Base-by-base conservation (phyloP, 2,329 filamentous ascomycete genomes). In the Acrocalymma vagum region DNA sequence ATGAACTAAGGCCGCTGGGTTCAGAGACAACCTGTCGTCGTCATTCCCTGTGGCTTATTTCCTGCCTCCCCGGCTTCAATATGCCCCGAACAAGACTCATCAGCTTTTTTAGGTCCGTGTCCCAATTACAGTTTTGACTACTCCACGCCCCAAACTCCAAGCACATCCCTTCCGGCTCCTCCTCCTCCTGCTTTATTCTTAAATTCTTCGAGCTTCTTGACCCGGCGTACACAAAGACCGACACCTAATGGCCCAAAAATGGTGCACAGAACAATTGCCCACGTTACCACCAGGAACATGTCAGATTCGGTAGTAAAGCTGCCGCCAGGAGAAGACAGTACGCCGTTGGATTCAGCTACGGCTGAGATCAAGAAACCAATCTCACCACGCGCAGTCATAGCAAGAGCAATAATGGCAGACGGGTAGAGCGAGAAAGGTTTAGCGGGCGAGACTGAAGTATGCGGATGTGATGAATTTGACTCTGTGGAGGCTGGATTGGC, bases 381-480 rank as follows among this genome's bases (percentile, higher is more conserved):
- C 62, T 94, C 88, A 1, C 88, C 88, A n/a, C 88, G 77, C 0
- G 88, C 83, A 0, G 87, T 80, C 88, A 93, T 93, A 3, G 82
- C 82, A 13, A 79, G 73, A 0, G 84, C 84, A 0, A 92, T 69
- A 3, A 92, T 83, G 0, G 79, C 75, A 0, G 83, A 78, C 0
- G 87, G 86, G 47, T 90, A 86, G 1, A 88, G 70, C 0, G 86
- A 90, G 3, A 78, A 66, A 0, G 83, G 80, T 31, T 79, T 82
- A 0, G 70, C 58, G 5, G 59, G 40, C 16, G 37, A 51, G 3
- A 43, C 35, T 6, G 52, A 59, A 28, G 47, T 51, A 10, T 54
- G 50, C 10, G 26, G 46, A 40, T 26, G 35, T 6, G 47, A 32
- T 25, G 38, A 17, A 21, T 23, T 38, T 21, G 41, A 18, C n/a